A percentile compares a stretch with the other conserved stretches of the same genome.
These are phyloP conservation scores for Pelargonium hybrid DNA, from an alignment of 441 rosid genomes.

Conservation along the genomic window DNA sequence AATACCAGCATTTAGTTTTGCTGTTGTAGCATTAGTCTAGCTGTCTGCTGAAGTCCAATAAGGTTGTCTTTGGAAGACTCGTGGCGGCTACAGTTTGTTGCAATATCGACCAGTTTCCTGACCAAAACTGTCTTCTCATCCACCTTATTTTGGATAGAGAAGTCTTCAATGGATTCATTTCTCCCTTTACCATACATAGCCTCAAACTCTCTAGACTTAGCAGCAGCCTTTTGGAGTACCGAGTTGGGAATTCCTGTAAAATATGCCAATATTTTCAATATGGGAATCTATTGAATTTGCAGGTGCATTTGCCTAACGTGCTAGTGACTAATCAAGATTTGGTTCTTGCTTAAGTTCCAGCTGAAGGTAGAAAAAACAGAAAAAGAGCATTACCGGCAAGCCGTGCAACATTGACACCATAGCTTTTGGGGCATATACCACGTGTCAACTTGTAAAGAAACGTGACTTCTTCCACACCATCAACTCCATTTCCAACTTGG, in stretches of 20 bases:
- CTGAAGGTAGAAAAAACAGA: neutral
- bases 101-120: constrained; percentile 29
- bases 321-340: neutral
- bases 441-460: constrained; percentile 72
- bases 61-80: constrained; percentile 23
- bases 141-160: constrained; percentile 8
- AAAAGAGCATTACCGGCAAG: constrained; percentile 57
- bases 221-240: constrained; percentile 58
- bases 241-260: constrained; percentile 62
- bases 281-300: neutral
- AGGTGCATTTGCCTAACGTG: no score
- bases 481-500: constrained; percentile 61
- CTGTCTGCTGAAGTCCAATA: constrained; percentile 36
- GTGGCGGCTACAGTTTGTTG: constrained; percentile 14
- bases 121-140: constrained; percentile 27
- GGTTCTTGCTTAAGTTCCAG: neutral
- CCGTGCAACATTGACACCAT: constrained; percentile 94
- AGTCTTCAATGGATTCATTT: constrained; percentile 18
- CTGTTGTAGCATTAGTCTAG: constrained; percentile 31
- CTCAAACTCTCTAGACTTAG: constrained; percentile 69
- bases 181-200: constrained; percentile 37
- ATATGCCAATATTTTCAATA: constrained; percentile 9
- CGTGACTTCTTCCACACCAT: constrained; percentile 73
- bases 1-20: constrained; percentile 15
- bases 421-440: constrained; percentile 96